Conservation (phyloP, 768 basidiomycete species). For the Leccinellum albellum region DNA sequence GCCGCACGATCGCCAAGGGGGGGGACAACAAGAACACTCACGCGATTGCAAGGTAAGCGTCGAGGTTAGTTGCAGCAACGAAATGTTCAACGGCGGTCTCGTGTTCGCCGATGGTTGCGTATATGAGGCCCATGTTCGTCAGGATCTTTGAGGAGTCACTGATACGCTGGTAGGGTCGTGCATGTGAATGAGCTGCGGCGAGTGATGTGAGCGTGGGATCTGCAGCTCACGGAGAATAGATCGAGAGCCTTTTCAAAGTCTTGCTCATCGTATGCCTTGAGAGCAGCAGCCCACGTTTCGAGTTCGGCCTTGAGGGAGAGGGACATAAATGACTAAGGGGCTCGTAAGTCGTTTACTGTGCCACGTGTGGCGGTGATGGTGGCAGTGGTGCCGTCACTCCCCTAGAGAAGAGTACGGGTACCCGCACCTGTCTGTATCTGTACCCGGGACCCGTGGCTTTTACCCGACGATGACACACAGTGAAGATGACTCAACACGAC, state of each 20-base stretch:
- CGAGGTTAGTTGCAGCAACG: slow-evolving; percentile 68
- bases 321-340: too few relatives aligned
- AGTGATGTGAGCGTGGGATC: not conserved
- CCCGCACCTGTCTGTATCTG: too few relatives aligned
- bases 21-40: slow-evolving; percentile 38
- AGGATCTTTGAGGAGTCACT: slow-evolving; percentile 87
- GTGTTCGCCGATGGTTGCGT: slow-evolving; percentile 88
- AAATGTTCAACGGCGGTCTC: slow-evolving; percentile 82
- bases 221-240: slow-evolving; percentile 61
- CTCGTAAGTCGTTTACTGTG: too few relatives aligned
- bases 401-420: too few relatives aligned
- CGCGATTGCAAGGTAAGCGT: slow-evolving; percentile 86
- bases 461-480: too few relatives aligned
- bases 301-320: slow-evolving; percentile 69
- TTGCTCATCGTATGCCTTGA: slow-evolving; percentile 83
- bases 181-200: not conserved
- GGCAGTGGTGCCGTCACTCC: too few relatives aligned
- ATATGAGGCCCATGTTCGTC: slow-evolving; percentile 91
- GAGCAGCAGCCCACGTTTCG: slow-evolving; percentile 83
- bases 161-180: slow-evolving; percentile 49
- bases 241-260: slow-evolving; percentile 74
- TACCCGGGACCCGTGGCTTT: too few relatives aligned
- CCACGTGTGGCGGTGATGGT: too few relatives aligned
- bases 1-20: not conserved
- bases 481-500: too few relatives aligned